Conservation (phyloP, 805 yeast species). For the Monosporozyma yasuniensis region DNA sequence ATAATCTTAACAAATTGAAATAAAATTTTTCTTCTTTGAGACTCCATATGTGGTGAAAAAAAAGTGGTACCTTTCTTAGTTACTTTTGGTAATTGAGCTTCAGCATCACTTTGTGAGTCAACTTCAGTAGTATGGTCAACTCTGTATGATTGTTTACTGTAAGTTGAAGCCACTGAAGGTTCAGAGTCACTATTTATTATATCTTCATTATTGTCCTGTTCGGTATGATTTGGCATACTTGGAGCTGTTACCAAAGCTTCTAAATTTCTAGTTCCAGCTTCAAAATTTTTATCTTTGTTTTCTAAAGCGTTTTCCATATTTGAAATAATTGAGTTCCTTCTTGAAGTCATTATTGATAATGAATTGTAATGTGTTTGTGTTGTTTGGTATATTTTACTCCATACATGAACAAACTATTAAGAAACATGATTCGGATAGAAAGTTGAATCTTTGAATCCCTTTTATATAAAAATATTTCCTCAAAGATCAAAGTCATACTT, state of each 20-base stretch:
- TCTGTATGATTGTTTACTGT: not conserved
- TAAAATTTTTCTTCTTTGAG: constrained; percentile 6
- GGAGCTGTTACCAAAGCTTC: not conserved
- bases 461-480: too few species aligned
- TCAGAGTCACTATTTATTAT: not conserved
- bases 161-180: not conserved
- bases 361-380: too few species aligned
- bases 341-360: not conserved
- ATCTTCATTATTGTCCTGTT: not conserved
- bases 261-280: not conserved
- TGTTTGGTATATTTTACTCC: too few species aligned
- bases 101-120: not conserved
- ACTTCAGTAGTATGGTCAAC: not conserved
- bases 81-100: constrained; percentile 26
- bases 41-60: constrained; percentile 9
- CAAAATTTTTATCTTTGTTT: not conserved
- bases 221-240: not conserved
- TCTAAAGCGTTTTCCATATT: not conserved
- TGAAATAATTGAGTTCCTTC: not conserved
- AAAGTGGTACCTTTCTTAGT: not conserved
- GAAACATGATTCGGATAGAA: too few species aligned
- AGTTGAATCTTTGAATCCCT: too few species aligned
- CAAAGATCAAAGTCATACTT: too few species aligned
- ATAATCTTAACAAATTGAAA: constrained; percentile 7
- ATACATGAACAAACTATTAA: too few species aligned